Conservation (phyloP, 202 grass and related monocot genomes). For the Digitaria exilis region DNA sequence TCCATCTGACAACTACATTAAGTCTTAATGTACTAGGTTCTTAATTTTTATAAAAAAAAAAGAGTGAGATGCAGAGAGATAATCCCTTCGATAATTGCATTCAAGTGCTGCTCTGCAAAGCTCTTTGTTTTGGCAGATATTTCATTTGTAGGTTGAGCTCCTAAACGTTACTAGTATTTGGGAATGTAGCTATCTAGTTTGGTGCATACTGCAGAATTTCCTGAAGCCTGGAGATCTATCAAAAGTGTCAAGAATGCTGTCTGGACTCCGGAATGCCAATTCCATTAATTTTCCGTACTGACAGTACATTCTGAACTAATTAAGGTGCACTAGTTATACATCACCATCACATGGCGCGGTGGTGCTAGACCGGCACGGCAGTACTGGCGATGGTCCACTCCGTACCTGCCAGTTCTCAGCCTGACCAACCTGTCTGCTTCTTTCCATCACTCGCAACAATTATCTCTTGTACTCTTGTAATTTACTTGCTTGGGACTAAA, state of each 20-base stretch:
- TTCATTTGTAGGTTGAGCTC: background rate
- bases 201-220: background rate
- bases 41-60: no score
- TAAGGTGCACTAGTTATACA: background rate
- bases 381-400: slow-evolving; percentile 24
- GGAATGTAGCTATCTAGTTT: background rate
- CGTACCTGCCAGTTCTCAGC: slow-evolving; percentile 18
- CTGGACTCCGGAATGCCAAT: background rate
- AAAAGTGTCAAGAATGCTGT: background rate
- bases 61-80: background rate
- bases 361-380: slow-evolving; percentile 9
- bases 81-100: background rate
- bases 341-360: slow-evolving; percentile 29
- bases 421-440: slow-evolving; percentile 23
- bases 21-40: background rate
- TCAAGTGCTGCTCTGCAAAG: background rate
- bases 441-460: no score
- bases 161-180: background rate
- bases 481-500: no score
- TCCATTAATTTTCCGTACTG: no score
- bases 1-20: background rate
- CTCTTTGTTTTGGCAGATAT: background rate
- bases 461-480: no score
- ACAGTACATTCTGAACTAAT: background rate
- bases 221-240: background rate